Base-by-base conservation (phyloP, 2,329 filamentous ascomycete species). In the Nothopassalora personata region DNA sequence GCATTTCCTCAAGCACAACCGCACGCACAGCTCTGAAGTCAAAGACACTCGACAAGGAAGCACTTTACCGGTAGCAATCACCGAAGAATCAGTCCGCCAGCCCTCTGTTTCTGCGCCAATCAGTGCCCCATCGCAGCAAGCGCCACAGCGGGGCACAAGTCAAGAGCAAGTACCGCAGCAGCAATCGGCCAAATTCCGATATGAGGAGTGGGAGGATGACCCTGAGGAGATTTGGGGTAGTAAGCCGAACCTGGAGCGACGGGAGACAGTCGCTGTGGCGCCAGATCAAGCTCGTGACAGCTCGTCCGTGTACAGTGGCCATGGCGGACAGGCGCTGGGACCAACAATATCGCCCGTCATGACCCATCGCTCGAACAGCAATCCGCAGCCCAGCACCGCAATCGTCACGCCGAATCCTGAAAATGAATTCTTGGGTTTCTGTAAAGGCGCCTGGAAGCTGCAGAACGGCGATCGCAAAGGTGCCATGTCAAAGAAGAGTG, bases 381-480 rank as follows among this genome's bases (percentile, higher is more conserved):
- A 36, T 23, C 39, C 47, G 18, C 57, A 52, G 18, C 60, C 33
- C 15, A 65, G 65, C 19, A 59, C 59, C n/a, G 49, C 64, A 5
- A 56, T 69, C 4, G 63, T 68, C 1, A 67, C 63, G 3, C 70
- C 70, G 2, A 70, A 63, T 9, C 67, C 67, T 4, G 67, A 71
- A 9, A 73, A 73, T 56, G 64, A 71, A 15, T 73, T 69, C 57
- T 63, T 71, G 3, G 70, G 70, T 4, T 80, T 80, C 69, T 81
- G 79, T 71, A 79, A 78, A 68, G 73, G 74, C 9, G 76, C 77
- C 4, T 77, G 74, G 72, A 74, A 76, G 36, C 60, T 72, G 3
- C 69, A 74, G 50, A 76, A 73, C 49, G 67, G 70, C 18, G 67
- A 71, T 58, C 66, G 59, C 53, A 68, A 60, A 55, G 60, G 56